Evolutionary conservation across 1,284 basidiomycete genomes (phyloP), one percentile per base, ranked within the genome.

Genomic region (Xerocomus amazonicus): DNA sequence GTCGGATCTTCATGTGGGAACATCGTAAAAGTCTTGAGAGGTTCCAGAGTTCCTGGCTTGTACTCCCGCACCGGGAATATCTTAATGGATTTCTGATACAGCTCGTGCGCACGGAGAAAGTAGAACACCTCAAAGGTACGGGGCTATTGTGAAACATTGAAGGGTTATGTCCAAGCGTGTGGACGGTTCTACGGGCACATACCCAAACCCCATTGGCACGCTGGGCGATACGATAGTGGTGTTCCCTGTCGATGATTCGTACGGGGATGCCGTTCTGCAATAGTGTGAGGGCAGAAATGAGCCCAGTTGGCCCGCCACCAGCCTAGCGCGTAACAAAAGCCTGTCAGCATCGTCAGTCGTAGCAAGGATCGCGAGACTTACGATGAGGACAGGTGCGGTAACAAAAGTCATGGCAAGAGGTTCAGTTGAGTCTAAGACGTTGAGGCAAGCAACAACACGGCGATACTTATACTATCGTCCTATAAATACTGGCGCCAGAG

Each of bases 11-110:
- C 42, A 27, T 52, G 17, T 13, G 43, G 4, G 5, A 37, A 6
- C 19, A 56, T 26, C 3, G 3, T 3, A 27, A 54, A 56, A 0
- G 53, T 48, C 14, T 56, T 62, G 17, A 14, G 2, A 33, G 43
- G 37, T 32, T 59, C 51, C 27, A 59, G 40, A 3, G 55, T 56
- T 13, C 58, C 59, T 9, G 32, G 47, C 3, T 53, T 38, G 13
- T 36, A 36, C 17, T 36, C 35, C n/a, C 35, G n/a, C 9, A 36
- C n/a, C 3, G 35, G 35, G 14, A 36, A 10, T 19, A 36, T n/a
- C 9, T 9, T 16, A 3, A 4, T 17, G 9, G 35, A 14, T 17
- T 16, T 36, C 16, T 36, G 35, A 36, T 36, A 19, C 9, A 36
- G 17, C 16, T 36, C 35, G 14, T 36, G 35, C 3, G 9, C 35